Percentiles rank a stretch among this genome's conserved stretches.
Conservation (phyloP, 2,329 filamentous ascomycete species). For the Orbilia blumenaviensis region DNA sequence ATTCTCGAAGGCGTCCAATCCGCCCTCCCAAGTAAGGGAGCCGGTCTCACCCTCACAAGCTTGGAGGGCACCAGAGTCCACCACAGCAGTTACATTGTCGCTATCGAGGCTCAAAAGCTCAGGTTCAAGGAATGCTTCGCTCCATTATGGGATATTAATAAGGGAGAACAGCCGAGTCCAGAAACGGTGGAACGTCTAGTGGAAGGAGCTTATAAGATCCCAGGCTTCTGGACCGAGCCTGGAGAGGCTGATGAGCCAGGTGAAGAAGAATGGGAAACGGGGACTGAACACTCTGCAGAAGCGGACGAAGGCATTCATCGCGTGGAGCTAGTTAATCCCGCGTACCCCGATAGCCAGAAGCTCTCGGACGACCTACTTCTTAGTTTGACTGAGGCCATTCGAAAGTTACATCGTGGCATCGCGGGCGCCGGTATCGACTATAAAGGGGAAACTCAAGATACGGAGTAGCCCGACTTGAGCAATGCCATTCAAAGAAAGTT, state of each 20-base stretch:
- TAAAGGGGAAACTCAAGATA: not conserved
- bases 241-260: not conserved
- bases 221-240: conserved; percentile 18
- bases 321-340: not conserved
- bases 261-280: not conserved
- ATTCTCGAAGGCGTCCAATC: conserved; percentile 34
- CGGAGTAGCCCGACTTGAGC: not conserved
- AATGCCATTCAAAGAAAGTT: no score
- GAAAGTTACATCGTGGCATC: not conserved
- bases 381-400: not conserved
- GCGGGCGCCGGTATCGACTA: no score
- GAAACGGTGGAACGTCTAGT: not conserved
- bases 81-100: conserved; percentile 37
- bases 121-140: conserved; percentile 32
- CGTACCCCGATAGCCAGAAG: not conserved
- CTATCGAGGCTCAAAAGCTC: not conserved
- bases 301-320: not conserved
- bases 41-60: conserved; percentile 8
- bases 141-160: conserved; percentile 18
- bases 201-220: not conserved
- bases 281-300: not conserved
- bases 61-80: conserved; percentile 21
- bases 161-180: not conserved
- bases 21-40: not conserved
- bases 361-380: not conserved